Base-by-base conservation (phyloP, 352 stramenopile species). In the Pythium insidiosum region DNA sequence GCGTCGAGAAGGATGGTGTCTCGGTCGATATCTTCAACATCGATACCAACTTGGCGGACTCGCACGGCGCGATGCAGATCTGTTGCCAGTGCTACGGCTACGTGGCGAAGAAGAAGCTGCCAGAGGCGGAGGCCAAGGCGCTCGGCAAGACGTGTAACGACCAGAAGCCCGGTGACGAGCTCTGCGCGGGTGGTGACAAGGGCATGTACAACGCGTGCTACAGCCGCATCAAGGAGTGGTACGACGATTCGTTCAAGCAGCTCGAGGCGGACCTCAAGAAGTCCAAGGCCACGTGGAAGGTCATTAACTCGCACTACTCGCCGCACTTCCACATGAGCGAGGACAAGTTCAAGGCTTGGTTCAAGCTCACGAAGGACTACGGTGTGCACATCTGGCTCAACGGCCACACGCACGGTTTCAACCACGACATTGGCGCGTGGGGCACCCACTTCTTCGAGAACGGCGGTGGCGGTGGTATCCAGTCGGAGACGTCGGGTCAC, bases 281-380 rank as follows among this genome's bases (percentile, higher is more conserved):
- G 3, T 94, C 82, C 0, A 92, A 40, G 31, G 79, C 82, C 13
- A 88, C 75, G 9, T 94, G 76, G 72, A 94, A 92, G 69, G 62
- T 92, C 39, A 70, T 94, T 38, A 94, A 92, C 64, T 90, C 82
- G 58, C 82, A 94, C 65, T 94, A 94, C 68, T 94, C 79, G 41
- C 79, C 82, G 19, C 78, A 91, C 56, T 89, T 89, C 50, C 81
- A 94, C 68, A 94, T 94, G 81, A 86, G 63, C 45, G 73, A 84
- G 37, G 70, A 85, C 50, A 89, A 88, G 68, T 91, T 94, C 78
- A 87, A 91, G 59, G 67, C 79, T 43, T 94, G 81, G 81, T 94
- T 88, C 59, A 61, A 74, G 55, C 63, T 93, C 45, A 78, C 73
- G 10, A 93, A 93, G 55, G 72, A 88, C 11, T 61, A 73, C 43